phyloP scores from a whole-genome alignment of 2,329 filamentous ascomycete genomes.

The Fusarium redolens region DNA sequence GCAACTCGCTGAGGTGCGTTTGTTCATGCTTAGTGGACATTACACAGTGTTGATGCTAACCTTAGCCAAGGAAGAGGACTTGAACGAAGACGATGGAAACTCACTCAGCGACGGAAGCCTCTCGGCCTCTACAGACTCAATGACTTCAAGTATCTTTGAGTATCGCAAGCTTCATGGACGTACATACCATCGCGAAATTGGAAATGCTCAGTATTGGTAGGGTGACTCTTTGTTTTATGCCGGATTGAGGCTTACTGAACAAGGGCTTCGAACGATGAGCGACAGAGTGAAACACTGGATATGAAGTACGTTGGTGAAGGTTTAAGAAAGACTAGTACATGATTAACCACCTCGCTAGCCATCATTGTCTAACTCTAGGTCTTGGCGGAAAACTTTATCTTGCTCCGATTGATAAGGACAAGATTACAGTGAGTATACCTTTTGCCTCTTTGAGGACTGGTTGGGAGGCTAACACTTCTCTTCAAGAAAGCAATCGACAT shows the following conservation, averaged over 20 bases:
- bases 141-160: constrained; percentile 10
- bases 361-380: background rate
- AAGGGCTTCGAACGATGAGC: constrained; percentile 6
- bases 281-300: constrained; percentile 3
- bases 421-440: background rate
- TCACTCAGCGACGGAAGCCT: background rate
- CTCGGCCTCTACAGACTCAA: background rate
- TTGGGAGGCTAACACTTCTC: background rate
- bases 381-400: constrained; percentile 3
- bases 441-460: no score
- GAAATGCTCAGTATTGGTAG: constrained; percentile 9
- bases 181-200: constrained; percentile 12
- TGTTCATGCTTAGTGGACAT: no score
- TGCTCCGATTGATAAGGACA: background rate
- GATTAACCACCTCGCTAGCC: background rate
- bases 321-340: no score
- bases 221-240: no score
- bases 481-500: constrained; percentile 2
- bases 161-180: constrained; percentile 10
- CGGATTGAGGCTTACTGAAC: background rate
- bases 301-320: background rate
- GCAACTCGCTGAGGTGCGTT: constrained; percentile 4
- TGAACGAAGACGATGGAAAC: background rate
- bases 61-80: background rate
- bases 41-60: background rate